Conservation (phyloP, 306 rosid species). For the Quercus dentata region DNA sequence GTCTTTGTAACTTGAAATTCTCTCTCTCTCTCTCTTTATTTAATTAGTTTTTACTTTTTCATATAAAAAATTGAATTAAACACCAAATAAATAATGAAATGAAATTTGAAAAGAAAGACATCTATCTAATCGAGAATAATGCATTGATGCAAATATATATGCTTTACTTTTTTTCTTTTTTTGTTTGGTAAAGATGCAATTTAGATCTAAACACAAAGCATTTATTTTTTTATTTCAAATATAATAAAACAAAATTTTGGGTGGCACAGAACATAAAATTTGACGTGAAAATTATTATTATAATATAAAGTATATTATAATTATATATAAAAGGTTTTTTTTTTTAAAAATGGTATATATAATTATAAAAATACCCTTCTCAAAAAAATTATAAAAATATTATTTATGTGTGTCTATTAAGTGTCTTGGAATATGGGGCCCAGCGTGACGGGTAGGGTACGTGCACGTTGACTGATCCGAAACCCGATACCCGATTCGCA, state of each 20-base stretch:
- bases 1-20: slow-evolving; percentile 18
- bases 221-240: no score
- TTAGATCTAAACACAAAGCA: no score
- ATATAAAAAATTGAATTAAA: background rate
- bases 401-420: no score
- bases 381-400: no score
- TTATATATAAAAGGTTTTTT: no score
- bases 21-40: no score
- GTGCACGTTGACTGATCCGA: slow-evolving; percentile 33
- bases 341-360: no score
- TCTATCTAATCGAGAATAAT: slow-evolving; percentile 12
- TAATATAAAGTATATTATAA: no score
- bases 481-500: slow-evolving; percentile 24
- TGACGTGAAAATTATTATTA: no score
- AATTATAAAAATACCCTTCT: no score
- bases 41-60: background rate
- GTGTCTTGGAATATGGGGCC: slow-evolving; percentile 25
- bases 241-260: no score
- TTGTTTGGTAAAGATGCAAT: background rate
- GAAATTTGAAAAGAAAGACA: slow-evolving; percentile 19
- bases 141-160: background rate
- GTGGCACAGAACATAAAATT: no score
- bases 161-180: background rate
- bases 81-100: background rate
- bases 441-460: slow-evolving; percentile 71